phyloP scores from a whole-genome alignment of 2,329 filamentous ascomycete species.

The Aspergillus phoenicis region DNA sequence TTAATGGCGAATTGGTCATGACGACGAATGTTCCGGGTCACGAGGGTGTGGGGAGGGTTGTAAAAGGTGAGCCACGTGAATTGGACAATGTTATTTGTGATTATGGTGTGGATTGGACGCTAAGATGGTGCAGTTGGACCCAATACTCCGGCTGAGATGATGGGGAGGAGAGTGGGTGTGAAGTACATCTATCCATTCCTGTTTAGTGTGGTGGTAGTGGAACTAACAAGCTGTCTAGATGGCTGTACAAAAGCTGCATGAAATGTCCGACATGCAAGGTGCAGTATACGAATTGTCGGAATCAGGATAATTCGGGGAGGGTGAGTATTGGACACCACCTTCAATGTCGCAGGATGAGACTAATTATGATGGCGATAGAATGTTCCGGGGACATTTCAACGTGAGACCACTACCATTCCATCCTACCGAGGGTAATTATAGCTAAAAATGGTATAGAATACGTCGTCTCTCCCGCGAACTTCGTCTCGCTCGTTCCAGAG shows the following conservation, averaged over 20 bases:
- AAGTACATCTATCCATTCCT: not conserved
- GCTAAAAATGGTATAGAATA: slow-evolving; percentile 9
- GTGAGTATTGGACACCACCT: not conserved
- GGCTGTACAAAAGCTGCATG: slow-evolving; percentile 17
- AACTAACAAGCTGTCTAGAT: slow-evolving; percentile 3
- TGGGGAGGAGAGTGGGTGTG: not conserved
- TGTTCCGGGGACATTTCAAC: slow-evolving; percentile 17
- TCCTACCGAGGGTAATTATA: too few species aligned
- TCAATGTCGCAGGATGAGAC: too few species aligned
- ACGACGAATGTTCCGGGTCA: slow-evolving; percentile 42
- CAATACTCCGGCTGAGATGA: not conserved
- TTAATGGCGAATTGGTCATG: slow-evolving; percentile 37
- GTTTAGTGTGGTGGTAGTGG: not conserved
- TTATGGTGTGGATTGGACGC: not conserved
- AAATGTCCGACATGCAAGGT: slow-evolving; percentile 16
- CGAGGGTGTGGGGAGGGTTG: slow-evolving; percentile 43
- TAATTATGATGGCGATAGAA: not conserved
- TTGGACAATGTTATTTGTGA: not conserved
- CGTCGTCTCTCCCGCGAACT: slow-evolving; percentile 14
- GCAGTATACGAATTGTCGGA: slow-evolving; percentile 17
- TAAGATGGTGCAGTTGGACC: not conserved
- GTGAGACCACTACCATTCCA: too few species aligned
- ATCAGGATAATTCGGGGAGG: slow-evolving; percentile 15
- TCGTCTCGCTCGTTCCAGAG: slow-evolving; percentile 13
- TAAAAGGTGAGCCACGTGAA: slow-evolving; percentile 10